Evolutionary conservation across 257 asterid species (phyloP).

Genomic region (Lycium ferocissimum): DNA sequence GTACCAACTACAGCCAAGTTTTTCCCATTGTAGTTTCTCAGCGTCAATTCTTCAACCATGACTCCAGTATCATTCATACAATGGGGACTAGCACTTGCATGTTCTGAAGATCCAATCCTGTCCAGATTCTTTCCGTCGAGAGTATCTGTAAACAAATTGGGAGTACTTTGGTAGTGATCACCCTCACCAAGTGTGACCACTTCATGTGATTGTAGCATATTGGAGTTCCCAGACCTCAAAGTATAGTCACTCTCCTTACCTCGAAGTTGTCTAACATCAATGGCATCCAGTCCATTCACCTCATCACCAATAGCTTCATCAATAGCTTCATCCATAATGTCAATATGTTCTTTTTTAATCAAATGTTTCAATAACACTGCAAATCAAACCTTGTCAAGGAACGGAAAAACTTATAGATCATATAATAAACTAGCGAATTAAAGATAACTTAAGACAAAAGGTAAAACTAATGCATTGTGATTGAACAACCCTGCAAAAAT

Average conservation of each 20-base stretch:
- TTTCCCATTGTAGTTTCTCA: constrained; percentile 65
- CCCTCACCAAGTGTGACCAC: constrained; percentile 63
- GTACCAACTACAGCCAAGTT: constrained; percentile 62
- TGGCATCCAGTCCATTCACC: constrained; percentile 37
- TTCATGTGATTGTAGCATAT: constrained; percentile 63
- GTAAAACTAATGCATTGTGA: not conserved
- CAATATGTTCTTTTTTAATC: constrained; percentile 35
- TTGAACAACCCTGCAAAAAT: not conserved
- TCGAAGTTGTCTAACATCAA: constrained; percentile 50
- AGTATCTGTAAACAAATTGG: constrained; percentile 49
- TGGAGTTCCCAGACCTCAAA: constrained; percentile 60
- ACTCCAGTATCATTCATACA: constrained; percentile 69
- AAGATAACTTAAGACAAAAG: constrained; percentile 7
- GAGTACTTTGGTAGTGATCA: constrained; percentile 49
- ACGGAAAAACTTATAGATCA: not conserved
- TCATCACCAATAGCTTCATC: constrained; percentile 48
- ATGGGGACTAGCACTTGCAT: constrained; percentile 84
- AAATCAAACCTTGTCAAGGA: constrained; percentile 28
- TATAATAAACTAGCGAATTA: not conserved
- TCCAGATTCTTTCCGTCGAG: constrained; percentile 61
- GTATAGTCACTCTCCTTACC: constrained; percentile 60
- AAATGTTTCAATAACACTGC: constrained; percentile 32
- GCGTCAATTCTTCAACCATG: constrained; percentile 81
- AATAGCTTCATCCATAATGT: constrained; percentile 37
- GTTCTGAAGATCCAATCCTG: constrained; percentile 83